Percentiles rank a stretch among this genome's conserved stretches.
Evolutionary conservation across 108 stramenopile species (phyloP).

Genomic region (Cyclostephanos tholiformis): DNA sequence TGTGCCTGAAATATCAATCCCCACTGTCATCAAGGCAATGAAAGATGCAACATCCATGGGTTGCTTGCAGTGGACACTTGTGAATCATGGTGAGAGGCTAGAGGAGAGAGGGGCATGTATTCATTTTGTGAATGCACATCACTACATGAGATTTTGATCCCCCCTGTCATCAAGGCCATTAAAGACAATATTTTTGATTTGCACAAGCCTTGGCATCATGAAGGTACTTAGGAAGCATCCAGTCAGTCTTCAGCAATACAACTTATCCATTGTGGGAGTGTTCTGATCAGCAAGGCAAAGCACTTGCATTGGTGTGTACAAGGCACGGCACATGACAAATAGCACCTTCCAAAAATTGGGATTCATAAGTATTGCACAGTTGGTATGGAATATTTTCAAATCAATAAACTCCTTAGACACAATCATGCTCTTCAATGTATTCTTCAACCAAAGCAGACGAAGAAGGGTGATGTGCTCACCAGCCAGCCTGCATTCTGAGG

Average conservation of each 20-base stretch:
- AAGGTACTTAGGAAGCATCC: constrained; percentile 3
- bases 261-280: neutral
- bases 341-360: neutral
- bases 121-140: too few relatives aligned
- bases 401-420: constrained; percentile 1
- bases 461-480: constrained; percentile 3
- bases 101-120: too few relatives aligned
- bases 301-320: constrained; percentile 2
- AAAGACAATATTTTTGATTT: too few relatives aligned
- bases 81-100: too few relatives aligned
- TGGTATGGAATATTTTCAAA: neutral
- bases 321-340: too few relatives aligned
- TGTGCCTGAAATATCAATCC: too few relatives aligned
- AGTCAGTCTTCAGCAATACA: neutral
- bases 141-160: too few relatives aligned
- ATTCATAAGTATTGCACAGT: neutral
- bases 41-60: too few relatives aligned
- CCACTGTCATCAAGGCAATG: too few relatives aligned
- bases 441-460: constrained; percentile 1
- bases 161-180: too few relatives aligned
- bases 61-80: too few relatives aligned
- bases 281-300: too few relatives aligned
- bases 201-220: neutral
- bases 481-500: constrained; percentile 24
- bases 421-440: neutral